Evolutionary conservation across 345 rosid species (phyloP).

Genomic region (Citropsis articulata): DNA sequence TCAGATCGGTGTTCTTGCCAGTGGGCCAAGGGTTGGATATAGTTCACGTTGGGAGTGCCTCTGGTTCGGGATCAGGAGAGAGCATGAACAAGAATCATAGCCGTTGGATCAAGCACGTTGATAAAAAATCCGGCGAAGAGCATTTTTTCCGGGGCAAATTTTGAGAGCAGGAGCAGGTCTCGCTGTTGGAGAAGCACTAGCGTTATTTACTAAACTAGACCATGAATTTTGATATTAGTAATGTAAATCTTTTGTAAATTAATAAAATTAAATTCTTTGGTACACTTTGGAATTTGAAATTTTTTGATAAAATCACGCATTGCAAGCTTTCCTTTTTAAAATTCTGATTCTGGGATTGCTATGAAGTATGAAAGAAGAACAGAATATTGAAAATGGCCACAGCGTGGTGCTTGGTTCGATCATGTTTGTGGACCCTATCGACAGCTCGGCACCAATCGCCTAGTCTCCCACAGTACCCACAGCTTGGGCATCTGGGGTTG

Average conservation of each 20-base stretch:
- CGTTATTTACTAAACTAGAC: neutral
- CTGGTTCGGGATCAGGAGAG: slow-evolving; percentile 26
- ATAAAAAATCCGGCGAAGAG: slow-evolving; percentile 72
- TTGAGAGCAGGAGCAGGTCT: neutral
- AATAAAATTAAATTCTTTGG: neutral
- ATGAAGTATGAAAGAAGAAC: too few relatives aligned
- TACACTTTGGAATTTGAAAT: neutral
- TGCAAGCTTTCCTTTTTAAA: neutral
- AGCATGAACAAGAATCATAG: slow-evolving; percentile 27
- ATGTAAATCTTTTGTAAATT: slow-evolving; percentile 1
- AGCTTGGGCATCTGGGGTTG: too few relatives aligned
- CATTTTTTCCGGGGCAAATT: slow-evolving; percentile 48
- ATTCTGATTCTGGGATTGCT: neutral
- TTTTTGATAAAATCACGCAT: too few relatives aligned
- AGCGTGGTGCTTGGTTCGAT: too few relatives aligned
- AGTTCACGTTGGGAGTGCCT: slow-evolving; percentile 49
- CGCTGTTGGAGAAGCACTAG: neutral
- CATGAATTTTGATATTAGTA: neutral
- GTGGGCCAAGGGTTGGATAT: slow-evolving; percentile 81
- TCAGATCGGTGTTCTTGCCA: slow-evolving; percentile 61
- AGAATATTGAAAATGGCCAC: too few relatives aligned
- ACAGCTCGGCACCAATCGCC: too few relatives aligned
- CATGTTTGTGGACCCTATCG: too few relatives aligned
- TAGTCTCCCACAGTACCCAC: too few relatives aligned
- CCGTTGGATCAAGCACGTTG: slow-evolving; percentile 80